These are phyloP conservation scores for Zoysia pacifica DNA, from an alignment of 176 grass and related monocot species.

Conservation along the genomic window DNA sequence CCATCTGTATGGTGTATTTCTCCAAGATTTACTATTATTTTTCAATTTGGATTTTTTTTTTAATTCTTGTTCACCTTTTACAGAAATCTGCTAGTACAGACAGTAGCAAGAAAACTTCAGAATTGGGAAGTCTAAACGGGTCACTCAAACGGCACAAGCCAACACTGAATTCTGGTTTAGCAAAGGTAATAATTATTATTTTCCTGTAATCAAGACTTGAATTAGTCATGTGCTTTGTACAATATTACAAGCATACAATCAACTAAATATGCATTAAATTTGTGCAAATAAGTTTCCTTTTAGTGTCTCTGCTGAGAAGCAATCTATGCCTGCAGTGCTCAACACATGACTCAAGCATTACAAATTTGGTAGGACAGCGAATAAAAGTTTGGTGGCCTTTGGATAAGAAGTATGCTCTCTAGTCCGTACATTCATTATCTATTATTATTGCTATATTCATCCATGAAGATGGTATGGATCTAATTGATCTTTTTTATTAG, in stretches of 20 bases:
- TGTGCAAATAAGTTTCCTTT: slow-evolving; percentile 30
- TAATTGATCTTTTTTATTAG: slow-evolving; percentile 41
- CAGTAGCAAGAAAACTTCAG: slow-evolving; percentile 43
- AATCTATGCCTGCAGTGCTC: slow-evolving; percentile 68
- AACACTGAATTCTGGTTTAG: slow-evolving; percentile 70
- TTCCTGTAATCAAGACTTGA: slow-evolving; percentile 1
- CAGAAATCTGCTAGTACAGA: slow-evolving; percentile 56
- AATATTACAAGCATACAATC: slow-evolving; percentile 7
- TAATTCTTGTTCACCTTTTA: slow-evolving; percentile 20
- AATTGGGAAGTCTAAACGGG: slow-evolving; percentile 63
- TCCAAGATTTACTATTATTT: no score
- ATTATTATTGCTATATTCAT: slow-evolving; percentile 32
- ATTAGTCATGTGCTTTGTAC: background rate
- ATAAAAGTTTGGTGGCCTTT: slow-evolving; percentile 99
- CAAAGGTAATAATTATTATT: slow-evolving; percentile 62
- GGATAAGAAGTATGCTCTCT: slow-evolving; percentile 75
- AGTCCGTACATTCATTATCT: slow-evolving; percentile 28
- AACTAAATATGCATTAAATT: slow-evolving; percentile 27
- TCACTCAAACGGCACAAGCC: slow-evolving; percentile 76
- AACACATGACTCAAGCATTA: slow-evolving; percentile 46
- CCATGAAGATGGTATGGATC: slow-evolving; percentile 19
- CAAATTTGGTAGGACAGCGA: slow-evolving; percentile 60
- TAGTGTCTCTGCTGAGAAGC: slow-evolving; percentile 38
- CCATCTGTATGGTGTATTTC: slow-evolving; percentile 4
- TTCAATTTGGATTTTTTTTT: slow-evolving; percentile 39